phyloP scores from a whole-genome alignment of 2,329 filamentous ascomycete genomes.

The Xylaria sp. region DNA sequence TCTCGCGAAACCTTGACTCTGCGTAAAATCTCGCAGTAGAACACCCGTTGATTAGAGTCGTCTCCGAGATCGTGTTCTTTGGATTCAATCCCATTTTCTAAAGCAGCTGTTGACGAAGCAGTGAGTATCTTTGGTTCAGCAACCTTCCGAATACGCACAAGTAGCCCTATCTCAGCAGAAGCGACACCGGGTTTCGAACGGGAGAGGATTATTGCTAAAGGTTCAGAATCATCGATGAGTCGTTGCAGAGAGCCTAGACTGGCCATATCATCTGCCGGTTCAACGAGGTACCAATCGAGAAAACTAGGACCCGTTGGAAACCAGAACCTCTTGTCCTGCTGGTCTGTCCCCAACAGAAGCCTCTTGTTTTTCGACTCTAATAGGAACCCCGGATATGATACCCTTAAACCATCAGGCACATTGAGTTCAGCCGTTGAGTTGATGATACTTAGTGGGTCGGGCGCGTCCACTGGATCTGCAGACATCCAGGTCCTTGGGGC shows the following conservation, averaged over 20 bases:
- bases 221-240: not conserved
- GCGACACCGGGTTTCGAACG: not conserved
- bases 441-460: not conserved
- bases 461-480: not conserved
- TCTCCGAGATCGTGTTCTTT: too few species aligned
- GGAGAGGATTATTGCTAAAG: not conserved
- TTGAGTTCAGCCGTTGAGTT: not conserved
- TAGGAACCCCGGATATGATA: conserved; percentile 1
- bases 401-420: not conserved
- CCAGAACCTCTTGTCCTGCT: not conserved
- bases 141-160: not conserved
- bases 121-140: too few species aligned
- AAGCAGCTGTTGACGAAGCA: too few species aligned
- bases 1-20: conserved; percentile 5
- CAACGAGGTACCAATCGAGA: conserved; percentile 2
- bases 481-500: conserved; percentile 11
- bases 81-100: too few species aligned
- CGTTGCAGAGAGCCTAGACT: not conserved
- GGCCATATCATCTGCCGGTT: not conserved
- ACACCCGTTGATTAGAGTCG: not conserved
- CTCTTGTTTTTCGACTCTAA: not conserved
- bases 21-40: not conserved
- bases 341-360: not conserved
- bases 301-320: conserved; percentile 5
- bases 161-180: not conserved